Base-by-base conservation (phyloP, 2,329 filamentous ascomycete species). In the Aspergillus neoniger region DNA sequence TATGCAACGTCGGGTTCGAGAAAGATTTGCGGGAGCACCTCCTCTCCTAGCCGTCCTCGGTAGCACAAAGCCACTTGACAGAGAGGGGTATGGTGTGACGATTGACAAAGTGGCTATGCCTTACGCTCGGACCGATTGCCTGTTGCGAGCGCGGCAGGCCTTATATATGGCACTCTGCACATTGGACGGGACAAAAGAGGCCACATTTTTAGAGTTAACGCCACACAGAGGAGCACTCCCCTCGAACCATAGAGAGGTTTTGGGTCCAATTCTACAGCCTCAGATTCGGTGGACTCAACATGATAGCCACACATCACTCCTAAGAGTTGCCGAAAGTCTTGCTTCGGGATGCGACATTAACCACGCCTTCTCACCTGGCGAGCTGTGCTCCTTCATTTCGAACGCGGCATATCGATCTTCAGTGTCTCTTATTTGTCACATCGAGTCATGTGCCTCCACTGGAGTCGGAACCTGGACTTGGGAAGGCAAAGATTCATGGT, bases 141-240 rank as follows among this genome's bases (percentile, higher is more conserved):
- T 48, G n/a, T 52, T 25, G 48, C 23, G 52, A 47, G 55, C 30
- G 19, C 55, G 55, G 17, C 23, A 52, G 36, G 55, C 55, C 3
- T 1, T 58, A 30, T 38, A 25, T 3, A 28, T 58, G 21, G 47
- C 48, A 17, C 23, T 58, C 15, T 52, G 47, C 10, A 17, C 48
- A 19, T 52, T 58, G 5, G 32, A 19, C 1, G 30, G 36, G 4
- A 36, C 36, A 8, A 2, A 30, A 36, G 48, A 58, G 23, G 47
- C 55, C 7, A 6, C 32, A 17, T 58, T 58, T 15, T 19, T 51
- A n/a, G 55, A 58, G 21, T 28, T 41, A 5, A 58, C 15, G 14
- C 47, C 55, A 17, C 48, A 9, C 12, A 36, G 55, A 23, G 21
- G 10, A 4, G 17, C 30, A 14, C 48, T 58, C 2, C 14, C 47